A percentile compares a stretch with the other conserved stretches of the same genome.
Evolutionary conservation across 169 alveolate genomes (phyloP).

Genomic region (Eimeria mitis): DNA sequence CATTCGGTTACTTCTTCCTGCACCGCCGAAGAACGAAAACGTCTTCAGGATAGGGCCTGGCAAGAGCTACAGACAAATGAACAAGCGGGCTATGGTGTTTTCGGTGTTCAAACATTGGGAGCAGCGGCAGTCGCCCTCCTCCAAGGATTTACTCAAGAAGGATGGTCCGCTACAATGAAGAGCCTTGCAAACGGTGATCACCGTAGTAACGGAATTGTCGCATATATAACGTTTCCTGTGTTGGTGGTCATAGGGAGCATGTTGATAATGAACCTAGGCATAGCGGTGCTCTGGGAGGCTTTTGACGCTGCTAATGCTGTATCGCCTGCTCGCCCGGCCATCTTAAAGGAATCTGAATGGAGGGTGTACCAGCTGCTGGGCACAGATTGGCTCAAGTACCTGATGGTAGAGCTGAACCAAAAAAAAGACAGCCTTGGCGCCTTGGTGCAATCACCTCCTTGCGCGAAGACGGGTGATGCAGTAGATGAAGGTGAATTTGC

Average conservation of each 20-base stretch:
- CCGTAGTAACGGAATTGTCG: constrained; percentile 47
- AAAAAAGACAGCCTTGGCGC: neutral
- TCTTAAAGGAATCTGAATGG: constrained; percentile 63
- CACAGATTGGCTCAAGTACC: constrained; percentile 77
- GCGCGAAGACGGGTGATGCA: neutral
- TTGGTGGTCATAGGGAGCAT: constrained; percentile 75
- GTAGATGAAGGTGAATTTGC: neutral
- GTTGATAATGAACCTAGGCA: constrained; percentile 76
- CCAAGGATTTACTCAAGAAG: constrained; percentile 77
- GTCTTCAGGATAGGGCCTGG: constrained; percentile 72
- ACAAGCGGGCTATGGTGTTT: constrained; percentile 62
- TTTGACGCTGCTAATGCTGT: constrained; percentile 43
- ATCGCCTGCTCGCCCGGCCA: constrained; percentile 49
- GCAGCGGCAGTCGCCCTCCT: constrained; percentile 70
- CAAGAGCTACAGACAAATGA: constrained; percentile 20
- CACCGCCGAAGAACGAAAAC: constrained; percentile 38
- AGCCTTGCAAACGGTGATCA: constrained; percentile 71
- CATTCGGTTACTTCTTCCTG: constrained; percentile 66
- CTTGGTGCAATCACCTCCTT: neutral
- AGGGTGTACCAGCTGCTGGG: constrained; percentile 76
- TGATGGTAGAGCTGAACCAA: constrained; percentile 43
- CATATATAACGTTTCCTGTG: constrained; percentile 18
- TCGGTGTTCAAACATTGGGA: constrained; percentile 58
- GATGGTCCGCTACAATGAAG: constrained; percentile 78
- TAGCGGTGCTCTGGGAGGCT: constrained; percentile 81